Base-by-base conservation (phyloP, 2,329 filamentous ascomycete genomes). In the Xylaria sp. region DNA sequence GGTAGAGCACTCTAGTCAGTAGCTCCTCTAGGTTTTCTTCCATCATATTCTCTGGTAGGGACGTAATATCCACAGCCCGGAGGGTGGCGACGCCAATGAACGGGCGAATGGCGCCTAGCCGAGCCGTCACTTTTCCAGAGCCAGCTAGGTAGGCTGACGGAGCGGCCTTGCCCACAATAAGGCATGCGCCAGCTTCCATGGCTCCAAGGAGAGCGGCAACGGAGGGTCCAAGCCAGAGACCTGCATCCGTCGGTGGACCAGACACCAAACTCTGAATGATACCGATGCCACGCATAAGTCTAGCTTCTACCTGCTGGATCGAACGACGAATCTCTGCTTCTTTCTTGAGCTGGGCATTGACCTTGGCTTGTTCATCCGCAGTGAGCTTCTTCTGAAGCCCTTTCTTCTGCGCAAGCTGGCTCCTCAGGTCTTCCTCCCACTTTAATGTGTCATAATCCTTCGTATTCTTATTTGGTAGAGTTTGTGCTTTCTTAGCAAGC, bases 381-480 rank as follows among this genome's bases (percentile, higher is more conserved):
- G 92, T 95, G 9, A 98, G 86, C 77, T 97, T 99, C 79, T 93
- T 94, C 70, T 92, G 87, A 62, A 91, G 87, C 1, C 94, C 94
- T 76, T 94, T 97, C 81, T 98, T 99, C 73, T 91, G 85, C n/a
- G 93, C 93, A 40, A 99, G 78, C 70, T 97, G 92, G 38, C 87
- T 84, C 59, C 93, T 85, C 7, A 99, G 83, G 66, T 99, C 95
- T 74, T 94, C 90, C 76, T 99, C 95, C 95, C 96, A 99, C 76
- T 97, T 97, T 40, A 97, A 78, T 1, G 92, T 96, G 70, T 99
- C 92, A 70, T 97, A 97, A 74, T 98, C 95, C 75, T 96, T 97
- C 49, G 87, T 89, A 71, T 92, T 97, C 78, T 97, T 98, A 77
- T 93, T 90, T 3, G 92, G 87, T 2, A 90, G 79, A 37, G 83